Conservation (phyloP, 1,284 basidiomycete species). For the Trametes pubescens region DNA sequence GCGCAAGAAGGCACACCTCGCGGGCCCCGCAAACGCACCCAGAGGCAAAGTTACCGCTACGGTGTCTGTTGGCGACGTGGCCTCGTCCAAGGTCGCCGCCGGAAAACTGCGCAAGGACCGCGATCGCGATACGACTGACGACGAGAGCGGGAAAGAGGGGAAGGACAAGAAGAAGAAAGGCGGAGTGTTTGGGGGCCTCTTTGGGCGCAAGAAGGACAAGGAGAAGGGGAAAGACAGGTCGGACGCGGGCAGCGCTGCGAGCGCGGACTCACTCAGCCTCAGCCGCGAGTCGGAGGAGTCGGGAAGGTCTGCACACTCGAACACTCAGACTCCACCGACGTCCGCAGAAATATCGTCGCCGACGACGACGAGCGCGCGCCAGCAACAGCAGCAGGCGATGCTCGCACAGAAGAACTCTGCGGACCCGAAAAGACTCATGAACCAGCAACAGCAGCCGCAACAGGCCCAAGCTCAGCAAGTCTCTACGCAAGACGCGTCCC, state of each 20-base stretch:
- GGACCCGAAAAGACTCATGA: constrained; percentile 43
- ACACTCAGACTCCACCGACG: constrained; percentile 39
- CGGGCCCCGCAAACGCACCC: constrained; percentile 28
- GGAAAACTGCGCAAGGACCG: constrained; percentile 75
- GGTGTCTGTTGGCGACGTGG: constrained; percentile 17
- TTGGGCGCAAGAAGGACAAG: constrained; percentile 82
- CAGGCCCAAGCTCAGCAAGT: constrained; percentile 22
- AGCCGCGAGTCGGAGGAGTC: constrained; percentile 62
- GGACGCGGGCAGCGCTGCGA: constrained; percentile 45
- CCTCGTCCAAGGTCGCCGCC: constrained; percentile 25
- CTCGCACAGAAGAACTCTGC: constrained; percentile 43
- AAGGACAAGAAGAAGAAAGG: constrained; percentile 75
- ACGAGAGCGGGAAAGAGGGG: constrained; percentile 56
- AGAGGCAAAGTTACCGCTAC: constrained; percentile 24
- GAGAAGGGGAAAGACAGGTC: constrained; percentile 70
- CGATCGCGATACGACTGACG: constrained; percentile 48
- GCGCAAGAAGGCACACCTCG: constrained; percentile 57
- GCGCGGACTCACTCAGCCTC: constrained; percentile 39
- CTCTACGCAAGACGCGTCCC: constrained; percentile 30
- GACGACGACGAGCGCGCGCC: constrained; percentile 57
- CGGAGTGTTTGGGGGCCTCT: constrained; percentile 76
- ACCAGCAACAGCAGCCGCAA: constrained; percentile 38
- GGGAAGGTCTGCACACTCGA: constrained; percentile 50
- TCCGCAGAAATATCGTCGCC: constrained; percentile 43
- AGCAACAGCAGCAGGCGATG: constrained; percentile 57